These are phyloP conservation scores for Pisolithus albus DNA, from an alignment of 768 basidiomycete genomes.

Conservation along the genomic window DNA sequence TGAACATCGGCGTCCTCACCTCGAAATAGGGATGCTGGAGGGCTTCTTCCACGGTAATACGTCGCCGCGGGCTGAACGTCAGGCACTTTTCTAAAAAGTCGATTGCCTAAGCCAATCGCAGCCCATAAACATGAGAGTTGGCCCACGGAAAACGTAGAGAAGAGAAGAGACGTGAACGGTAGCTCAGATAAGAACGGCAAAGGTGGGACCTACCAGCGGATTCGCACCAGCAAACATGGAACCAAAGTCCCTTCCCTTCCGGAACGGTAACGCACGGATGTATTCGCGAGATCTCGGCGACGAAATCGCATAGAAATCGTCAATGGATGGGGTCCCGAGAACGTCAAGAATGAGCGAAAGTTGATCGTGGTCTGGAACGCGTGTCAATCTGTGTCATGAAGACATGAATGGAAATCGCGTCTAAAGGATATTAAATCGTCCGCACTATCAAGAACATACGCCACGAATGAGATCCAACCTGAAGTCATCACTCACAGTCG, in stretches of 20 bases:
- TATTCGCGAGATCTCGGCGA: constrained; percentile 77
- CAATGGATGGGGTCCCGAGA: constrained; percentile 85
- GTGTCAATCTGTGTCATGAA: background rate
- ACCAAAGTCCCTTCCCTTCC: constrained; percentile 67
- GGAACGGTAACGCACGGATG: constrained; percentile 81
- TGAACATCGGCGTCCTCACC: constrained; percentile 35
- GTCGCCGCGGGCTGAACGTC: constrained; percentile 79
- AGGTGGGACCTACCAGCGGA: constrained; percentile 40
- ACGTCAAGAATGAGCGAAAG: constrained; percentile 89
- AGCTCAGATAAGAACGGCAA: background rate
- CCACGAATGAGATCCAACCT: background rate
- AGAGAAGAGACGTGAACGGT: background rate
- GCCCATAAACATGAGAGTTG: background rate
- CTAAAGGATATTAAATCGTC: background rate
- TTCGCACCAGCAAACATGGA: constrained; percentile 72
- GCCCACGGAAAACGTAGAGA: too few relatives aligned
- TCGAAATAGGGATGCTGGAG: constrained; percentile 85
- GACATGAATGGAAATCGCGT: background rate
- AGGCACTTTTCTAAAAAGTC: constrained; percentile 77
- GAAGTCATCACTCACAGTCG: constrained; percentile 50
- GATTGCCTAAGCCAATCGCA: constrained; percentile 41
- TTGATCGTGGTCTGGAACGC: constrained; percentile 76
- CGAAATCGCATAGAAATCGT: constrained; percentile 92
- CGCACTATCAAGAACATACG: background rate
- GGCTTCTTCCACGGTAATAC: constrained; percentile 84